Percentiles rank a stretch among this genome's conserved stretches.
These are phyloP conservation scores for Papiliotrema fonsecae DNA, from an alignment of 1,284 basidiomycete species.

Conservation along the genomic window DNA sequence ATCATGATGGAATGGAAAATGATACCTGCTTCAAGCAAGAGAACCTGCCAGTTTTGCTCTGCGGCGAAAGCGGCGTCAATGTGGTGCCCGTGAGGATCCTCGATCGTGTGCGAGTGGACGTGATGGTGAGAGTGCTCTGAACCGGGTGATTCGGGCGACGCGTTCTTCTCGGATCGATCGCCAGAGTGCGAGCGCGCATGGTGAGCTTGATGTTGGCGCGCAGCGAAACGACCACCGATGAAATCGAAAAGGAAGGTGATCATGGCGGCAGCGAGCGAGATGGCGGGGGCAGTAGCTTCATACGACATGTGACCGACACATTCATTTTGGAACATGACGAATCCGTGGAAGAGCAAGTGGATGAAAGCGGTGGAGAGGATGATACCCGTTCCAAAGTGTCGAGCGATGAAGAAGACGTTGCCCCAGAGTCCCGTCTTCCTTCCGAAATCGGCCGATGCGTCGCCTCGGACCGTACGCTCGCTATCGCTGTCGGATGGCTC, in stretches of 20 bases:
- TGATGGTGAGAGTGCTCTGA: background rate
- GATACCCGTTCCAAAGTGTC: constrained; percentile 47
- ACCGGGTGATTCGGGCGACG: background rate
- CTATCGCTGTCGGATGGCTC: constrained; percentile 5
- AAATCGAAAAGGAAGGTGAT: constrained; percentile 45
- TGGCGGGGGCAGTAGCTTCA: constrained; percentile 48
- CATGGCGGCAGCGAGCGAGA: constrained; percentile 39
- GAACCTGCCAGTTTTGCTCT: constrained; percentile 39
- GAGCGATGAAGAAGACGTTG: constrained; percentile 43
- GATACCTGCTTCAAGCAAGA: constrained; percentile 49
- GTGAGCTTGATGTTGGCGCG: background rate
- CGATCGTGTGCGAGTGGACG: constrained; percentile 11
- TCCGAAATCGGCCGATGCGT: constrained; percentile 17
- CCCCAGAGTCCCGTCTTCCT: constrained; percentile 21
- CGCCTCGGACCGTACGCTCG: constrained; percentile 1
- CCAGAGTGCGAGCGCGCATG: background rate
- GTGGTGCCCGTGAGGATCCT: constrained; percentile 19
- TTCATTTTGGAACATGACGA: constrained; percentile 46
- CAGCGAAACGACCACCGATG: constrained; percentile 32
- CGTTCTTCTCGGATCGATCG: constrained; percentile 5
- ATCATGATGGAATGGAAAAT: constrained; percentile 45
- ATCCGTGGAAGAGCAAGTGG: constrained; percentile 49
- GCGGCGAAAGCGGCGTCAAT: constrained; percentile 17
- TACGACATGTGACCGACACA: constrained; percentile 49
- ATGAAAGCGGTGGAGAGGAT: constrained; percentile 50